Evolutionary conservation across 2,329 filamentous ascomycete species (phyloP).

Genomic region (Didymella lethalis): DNA sequence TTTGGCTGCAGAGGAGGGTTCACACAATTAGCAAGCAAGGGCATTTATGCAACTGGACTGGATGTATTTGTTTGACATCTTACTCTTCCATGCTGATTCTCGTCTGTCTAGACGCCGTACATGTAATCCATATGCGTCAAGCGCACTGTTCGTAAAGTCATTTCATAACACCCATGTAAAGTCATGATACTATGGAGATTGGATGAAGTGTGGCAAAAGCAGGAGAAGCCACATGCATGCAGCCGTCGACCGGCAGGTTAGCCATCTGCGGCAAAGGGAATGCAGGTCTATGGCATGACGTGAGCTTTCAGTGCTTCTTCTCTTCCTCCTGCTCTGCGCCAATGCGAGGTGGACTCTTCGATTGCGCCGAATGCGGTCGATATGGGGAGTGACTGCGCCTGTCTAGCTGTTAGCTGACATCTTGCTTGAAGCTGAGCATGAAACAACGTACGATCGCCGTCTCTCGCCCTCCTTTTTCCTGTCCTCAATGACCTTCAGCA

Average conservation of each 20-base stretch:
- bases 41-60: not conserved
- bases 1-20: not conserved
- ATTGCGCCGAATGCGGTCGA: conserved; percentile 39
- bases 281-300: not conserved
- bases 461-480: conserved; percentile 87
- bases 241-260: not conserved
- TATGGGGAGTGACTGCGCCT: conserved; percentile 49
- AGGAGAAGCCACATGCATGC: not conserved
- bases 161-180: not conserved
- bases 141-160: conserved; percentile 2
- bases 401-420: conserved; percentile 4
- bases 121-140: conserved; percentile 6
- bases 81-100: conserved; percentile 14
- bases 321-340: conserved; percentile 41
- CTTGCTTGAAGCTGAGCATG: not conserved
- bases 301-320: conserved; percentile 12
- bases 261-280: not conserved
- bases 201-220: no score
- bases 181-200: not conserved
- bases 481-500: conserved; percentile 86
- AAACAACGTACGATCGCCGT: conserved; percentile 72
- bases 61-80: not conserved
- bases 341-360: conserved; percentile 50
- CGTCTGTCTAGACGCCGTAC: conserved; percentile 1
- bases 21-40: not conserved